A percentile compares a stretch with the other conserved stretches of the same genome.
Evolutionary conservation across 2,329 filamentous ascomycete genomes (phyloP).

Genomic region (Curvularia eragrostidis): DNA sequence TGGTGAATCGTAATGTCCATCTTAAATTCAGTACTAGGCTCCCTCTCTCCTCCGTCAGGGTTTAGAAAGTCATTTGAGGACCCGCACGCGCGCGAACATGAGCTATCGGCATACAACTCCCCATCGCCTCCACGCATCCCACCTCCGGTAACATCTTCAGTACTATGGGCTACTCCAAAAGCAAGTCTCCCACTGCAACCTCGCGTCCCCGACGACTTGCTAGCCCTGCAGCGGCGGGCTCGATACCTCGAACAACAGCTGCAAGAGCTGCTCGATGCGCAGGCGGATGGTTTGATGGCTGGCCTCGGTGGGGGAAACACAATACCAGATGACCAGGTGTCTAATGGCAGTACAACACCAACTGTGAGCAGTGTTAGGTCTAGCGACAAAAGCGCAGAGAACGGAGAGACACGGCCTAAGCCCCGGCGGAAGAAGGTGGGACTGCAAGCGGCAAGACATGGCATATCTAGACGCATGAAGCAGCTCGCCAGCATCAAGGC

Average conservation of each 20-base stretch:
- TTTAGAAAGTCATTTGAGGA: conserved; percentile 48
- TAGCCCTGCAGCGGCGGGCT: conserved; percentile 61
- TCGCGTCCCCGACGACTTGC: conserved; percentile 51
- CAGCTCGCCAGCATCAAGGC: conserved; percentile 70
- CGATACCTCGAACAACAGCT: conserved; percentile 63
- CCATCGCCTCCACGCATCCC: conserved; percentile 44
- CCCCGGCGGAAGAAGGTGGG: conserved; percentile 61
- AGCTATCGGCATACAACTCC: conserved; percentile 44
- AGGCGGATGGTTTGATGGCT: conserved; percentile 63
- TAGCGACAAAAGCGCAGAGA: conserved; percentile 34
- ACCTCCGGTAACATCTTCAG: conserved; percentile 42
- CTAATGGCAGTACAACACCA: conserved; percentile 59
- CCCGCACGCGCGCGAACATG: conserved; percentile 43
- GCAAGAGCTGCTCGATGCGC: conserved; percentile 66
- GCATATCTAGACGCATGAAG: conserved; percentile 68
- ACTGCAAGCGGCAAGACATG: conserved; percentile 68
- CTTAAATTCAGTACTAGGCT: conserved; percentile 47
- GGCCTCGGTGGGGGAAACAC: conserved; percentile 51
- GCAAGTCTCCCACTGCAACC: conserved; percentile 33
- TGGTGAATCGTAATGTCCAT: conserved; percentile 37
- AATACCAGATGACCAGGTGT: conserved; percentile 52
- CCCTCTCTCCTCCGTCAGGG: conserved; percentile 43
- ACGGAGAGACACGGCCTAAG: conserved; percentile 22
- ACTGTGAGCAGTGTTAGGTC: conserved; percentile 52
- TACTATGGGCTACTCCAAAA: conserved; percentile 41